Base-by-base conservation (phyloP, 2,329 filamentous ascomycete genomes). In the Volutella citrinella region DNA sequence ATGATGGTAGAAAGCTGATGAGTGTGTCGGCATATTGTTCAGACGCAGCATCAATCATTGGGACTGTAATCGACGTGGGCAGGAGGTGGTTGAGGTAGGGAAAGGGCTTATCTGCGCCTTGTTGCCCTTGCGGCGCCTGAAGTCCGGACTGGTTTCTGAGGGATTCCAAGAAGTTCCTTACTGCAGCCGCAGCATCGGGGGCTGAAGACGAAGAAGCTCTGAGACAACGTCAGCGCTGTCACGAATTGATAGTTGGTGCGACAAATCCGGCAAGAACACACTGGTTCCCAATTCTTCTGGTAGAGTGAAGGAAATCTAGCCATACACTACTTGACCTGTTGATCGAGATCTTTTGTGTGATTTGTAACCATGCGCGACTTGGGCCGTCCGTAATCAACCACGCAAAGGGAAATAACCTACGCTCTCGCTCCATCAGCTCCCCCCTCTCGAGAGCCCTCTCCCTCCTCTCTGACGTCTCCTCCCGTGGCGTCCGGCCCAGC, bases 401-500 rank as follows among this genome's bases (percentile, higher is more conserved):
- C 40, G 52, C 47, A 55, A 56, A 49, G 51, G 56, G 53, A 49
- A 22, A 48, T 57, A 40, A 98, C 94, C 91, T 97, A 98, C 93
- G 91, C 93, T 96, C 93, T 82, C 69, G 87, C 94, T 57, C 94
- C 93, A 67, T 97, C 93, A 52, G 88, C 88, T 60, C 94, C 93
- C 41, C 91, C 93, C 65, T 95, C 89, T 68, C 94, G 78, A 46
- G 91, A 80, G 50, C 80, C 82, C 62, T 88, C 81, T 38, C 93
- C 93, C 64, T 97, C 93, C 63, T 94, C 82, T 64, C 90, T 80
- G 51, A 95, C 70, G 60, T 98, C 91, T 45, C 90, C 91, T 36
- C 91, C 91, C 4, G 90, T 95, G 33, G 90, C 90, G 63, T 77
- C 89, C 36, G 86, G 69, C 20, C 89, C 90, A 41, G 90, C 90